Percentiles rank a stretch among this genome's conserved stretches.
phyloP scores from a whole-genome alignment of 179 eudicot genomes.

The Corrigiola litoralis region DNA sequence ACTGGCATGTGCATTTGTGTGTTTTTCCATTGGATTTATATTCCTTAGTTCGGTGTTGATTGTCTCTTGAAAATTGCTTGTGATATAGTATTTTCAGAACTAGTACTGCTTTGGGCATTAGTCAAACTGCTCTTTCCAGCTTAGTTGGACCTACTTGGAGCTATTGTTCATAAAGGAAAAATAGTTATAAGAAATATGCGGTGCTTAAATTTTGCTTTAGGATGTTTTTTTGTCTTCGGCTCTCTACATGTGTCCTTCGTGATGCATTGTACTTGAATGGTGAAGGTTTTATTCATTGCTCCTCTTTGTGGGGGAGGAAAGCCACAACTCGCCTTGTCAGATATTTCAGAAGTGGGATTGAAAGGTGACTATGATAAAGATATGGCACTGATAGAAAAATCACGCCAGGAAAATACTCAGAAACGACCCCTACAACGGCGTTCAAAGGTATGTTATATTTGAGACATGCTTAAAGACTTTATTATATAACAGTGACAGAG shows the following conservation, averaged over 20 bases:
- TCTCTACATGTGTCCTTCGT: background rate
- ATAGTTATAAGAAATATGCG: too few relatives aligned
- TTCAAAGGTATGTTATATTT: slow-evolving; percentile 57
- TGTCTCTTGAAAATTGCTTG: background rate
- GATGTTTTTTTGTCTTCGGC: background rate
- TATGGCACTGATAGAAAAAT: slow-evolving; percentile 32
- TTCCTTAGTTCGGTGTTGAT: background rate
- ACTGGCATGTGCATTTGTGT: too few relatives aligned
- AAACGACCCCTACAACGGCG: slow-evolving; percentile 56
- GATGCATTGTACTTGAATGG: slow-evolving; percentile 3
- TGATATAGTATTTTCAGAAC: background rate
- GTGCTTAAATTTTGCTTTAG: background rate
- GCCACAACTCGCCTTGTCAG: slow-evolving; percentile 40
- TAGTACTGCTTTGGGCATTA: background rate
- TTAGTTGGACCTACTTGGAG: background rate
- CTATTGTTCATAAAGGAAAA: too few relatives aligned
- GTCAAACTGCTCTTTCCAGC: background rate
- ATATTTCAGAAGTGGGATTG: slow-evolving; percentile 26
- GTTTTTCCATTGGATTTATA: too few relatives aligned
- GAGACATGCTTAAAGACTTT: background rate
- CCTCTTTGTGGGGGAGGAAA: slow-evolving; percentile 63
- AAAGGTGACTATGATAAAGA: slow-evolving; percentile 28
- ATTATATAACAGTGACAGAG: background rate
- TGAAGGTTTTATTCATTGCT: slow-evolving; percentile 78
- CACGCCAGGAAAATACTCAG: slow-evolving; percentile 42